Evolutionary conservation across 768 basidiomycete genomes (phyloP), one percentile per base, ranked within the genome.

Genomic region (Phanerodontia chrysosporium): DNA sequence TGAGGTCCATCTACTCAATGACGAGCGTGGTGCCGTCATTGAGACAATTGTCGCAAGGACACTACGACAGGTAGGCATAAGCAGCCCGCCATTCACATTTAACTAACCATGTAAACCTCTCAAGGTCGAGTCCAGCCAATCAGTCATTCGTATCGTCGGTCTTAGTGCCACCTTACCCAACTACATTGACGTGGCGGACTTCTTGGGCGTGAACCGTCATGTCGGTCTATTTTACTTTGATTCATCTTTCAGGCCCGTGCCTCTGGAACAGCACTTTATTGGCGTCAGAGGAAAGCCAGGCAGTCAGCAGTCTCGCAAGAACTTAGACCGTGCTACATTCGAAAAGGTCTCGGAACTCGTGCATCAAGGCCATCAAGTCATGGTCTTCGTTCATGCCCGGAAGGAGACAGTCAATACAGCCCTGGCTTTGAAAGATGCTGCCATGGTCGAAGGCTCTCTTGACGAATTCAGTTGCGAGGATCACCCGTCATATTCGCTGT

Each of bases 321-420:
- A 95, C 65, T 79, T 98, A 53, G 97, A 99, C 71, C 76, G 77
- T 25, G 92, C 93, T 25, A 87, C 91, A 1, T 98, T 89, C 65
- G 81, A 95, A 65, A 98, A 96, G 74, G 94, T 98, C 21, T 82
- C 88, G 2, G 89, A 90, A 32, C 78, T 98, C 6, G 91, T 98
- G 28, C 79, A 75, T n/a, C 83, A 86, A 65, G 97, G 95, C 2
- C 97, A 99, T 74, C 97, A 98, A 72, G 94, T 97, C 60, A 98
- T 99, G 95, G 95, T 99, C 0, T 99, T 99, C 67, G 97, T 99
- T 9, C 97, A 99, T 72, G 93, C 97, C 14, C 83, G 97, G 29
- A 98, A 97, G 75, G 97, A 98, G 69, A 99, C 97, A 0, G 97
- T 98, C 54, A 97, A 96, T 69, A 84, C 91, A 0, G 95, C 95